These are phyloP conservation scores for Penicillium samsonianum DNA, from an alignment of 495 filamentous ascomycete species.

Conservation along the genomic window DNA sequence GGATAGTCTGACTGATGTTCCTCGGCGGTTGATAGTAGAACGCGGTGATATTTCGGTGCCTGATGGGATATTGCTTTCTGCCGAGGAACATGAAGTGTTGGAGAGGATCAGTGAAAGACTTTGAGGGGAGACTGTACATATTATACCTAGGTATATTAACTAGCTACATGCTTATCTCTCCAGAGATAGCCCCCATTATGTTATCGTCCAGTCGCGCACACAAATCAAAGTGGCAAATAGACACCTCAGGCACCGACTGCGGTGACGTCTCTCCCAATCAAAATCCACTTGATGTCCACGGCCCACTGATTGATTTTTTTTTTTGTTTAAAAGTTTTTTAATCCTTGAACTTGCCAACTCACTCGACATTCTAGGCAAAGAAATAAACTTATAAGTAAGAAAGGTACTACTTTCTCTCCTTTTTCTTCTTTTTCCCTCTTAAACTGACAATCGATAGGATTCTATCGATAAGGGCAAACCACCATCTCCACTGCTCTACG, in stretches of 20 bases:
- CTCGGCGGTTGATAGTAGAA: constrained; percentile 36
- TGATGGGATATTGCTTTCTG: constrained; percentile 37
- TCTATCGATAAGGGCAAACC: constrained; percentile 49
- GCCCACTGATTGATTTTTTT: constrained; percentile 42
- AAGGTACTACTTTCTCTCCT: too few relatives aligned
- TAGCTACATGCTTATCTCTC: not conserved
- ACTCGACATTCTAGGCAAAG: not conserved
- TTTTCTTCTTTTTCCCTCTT: constrained; percentile 13
- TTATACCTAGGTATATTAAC: too few relatives aligned
- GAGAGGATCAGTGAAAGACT: constrained; percentile 38
- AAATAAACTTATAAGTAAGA: not conserved
- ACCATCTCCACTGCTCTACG: constrained; percentile 34
- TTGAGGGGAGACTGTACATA: constrained; percentile 11
- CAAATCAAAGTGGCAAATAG: constrained; percentile 19
- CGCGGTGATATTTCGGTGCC: constrained; percentile 35
- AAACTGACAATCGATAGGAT: constrained; percentile 19
- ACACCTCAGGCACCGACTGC: constrained; percentile 23
- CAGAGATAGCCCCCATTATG: not conserved
- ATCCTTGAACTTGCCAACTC: not conserved
- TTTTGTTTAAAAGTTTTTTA: constrained; percentile 9
- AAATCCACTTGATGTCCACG: constrained; percentile 6
- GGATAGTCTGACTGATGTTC: constrained; percentile 28
- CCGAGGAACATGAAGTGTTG: constrained; percentile 34
- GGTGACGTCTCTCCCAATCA: constrained; percentile 37
- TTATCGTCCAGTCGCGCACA: constrained; percentile 8